A percentile compares a stretch with the other conserved stretches of the same genome.
Conservation (phyloP, 441 rosid species). For the Brassica balearica region DNA sequence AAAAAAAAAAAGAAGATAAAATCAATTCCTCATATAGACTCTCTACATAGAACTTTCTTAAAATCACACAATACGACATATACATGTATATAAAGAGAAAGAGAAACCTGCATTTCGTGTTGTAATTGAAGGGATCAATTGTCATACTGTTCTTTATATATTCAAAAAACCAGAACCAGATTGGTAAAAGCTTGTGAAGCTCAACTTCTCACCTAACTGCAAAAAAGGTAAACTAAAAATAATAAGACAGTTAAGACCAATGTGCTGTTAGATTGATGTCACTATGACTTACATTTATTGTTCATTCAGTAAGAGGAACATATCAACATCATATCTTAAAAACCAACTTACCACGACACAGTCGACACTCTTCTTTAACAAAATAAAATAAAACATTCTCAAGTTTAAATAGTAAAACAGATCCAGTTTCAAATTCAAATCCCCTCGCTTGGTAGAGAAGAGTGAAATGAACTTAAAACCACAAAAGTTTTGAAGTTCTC, state of each 20-base stretch:
- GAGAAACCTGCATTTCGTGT: slow-evolving; percentile 47
- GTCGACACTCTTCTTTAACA: neutral
- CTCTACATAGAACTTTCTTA: slow-evolving; percentile 4
- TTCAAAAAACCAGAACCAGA: too few relatives aligned
- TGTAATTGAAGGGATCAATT: slow-evolving; percentile 43
- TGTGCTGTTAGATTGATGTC: slow-evolving; percentile 39
- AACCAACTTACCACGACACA: slow-evolving; percentile 29
- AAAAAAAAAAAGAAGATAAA: slow-evolving; percentile 6
- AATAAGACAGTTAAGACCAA: slow-evolving; percentile 14
- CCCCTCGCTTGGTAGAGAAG: slow-evolving; percentile 7
- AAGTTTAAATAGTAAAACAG: slow-evolving; percentile 23
- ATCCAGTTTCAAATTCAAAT: slow-evolving; percentile 11
- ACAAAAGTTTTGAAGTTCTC: neutral
- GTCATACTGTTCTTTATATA: slow-evolving; percentile 40
- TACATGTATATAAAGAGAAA: slow-evolving; percentile 21
- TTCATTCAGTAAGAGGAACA: slow-evolving; percentile 33
- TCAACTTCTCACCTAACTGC: slow-evolving; percentile 41
- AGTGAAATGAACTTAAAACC: slow-evolving; percentile 21
- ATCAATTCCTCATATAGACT: slow-evolving; percentile 12
- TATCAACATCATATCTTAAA: slow-evolving; percentile 41
- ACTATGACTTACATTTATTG: slow-evolving; percentile 39
- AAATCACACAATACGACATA: slow-evolving; percentile 33
- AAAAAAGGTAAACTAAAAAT: slow-evolving; percentile 18
- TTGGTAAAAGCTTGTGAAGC: slow-evolving; percentile 13
- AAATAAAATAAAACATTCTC: neutral